Percentiles rank a stretch among this genome's conserved stretches.
phyloP scores from a whole-genome alignment of 2,329 filamentous ascomycete genomes.

The Stemphylium lycopersici region DNA sequence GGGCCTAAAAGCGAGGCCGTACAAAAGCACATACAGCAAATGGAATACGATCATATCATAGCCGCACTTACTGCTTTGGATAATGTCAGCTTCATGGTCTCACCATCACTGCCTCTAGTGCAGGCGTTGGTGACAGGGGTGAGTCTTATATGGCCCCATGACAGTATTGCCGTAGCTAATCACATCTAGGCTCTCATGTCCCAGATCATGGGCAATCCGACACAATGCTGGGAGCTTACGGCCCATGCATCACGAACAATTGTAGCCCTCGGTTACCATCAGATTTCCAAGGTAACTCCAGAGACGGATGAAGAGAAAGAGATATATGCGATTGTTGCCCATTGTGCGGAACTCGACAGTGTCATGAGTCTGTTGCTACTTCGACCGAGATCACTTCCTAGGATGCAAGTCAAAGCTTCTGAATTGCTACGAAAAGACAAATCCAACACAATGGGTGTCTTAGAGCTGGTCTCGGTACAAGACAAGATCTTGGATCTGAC shows the following conservation, averaged over 20 bases:
- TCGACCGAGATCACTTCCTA: conserved; percentile 38
- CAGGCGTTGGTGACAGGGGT: conserved; percentile 42
- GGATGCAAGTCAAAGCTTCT: conserved; percentile 31
- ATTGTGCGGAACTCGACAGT: conserved; percentile 42
- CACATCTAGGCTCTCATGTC: conserved; percentile 36
- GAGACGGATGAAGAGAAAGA: conserved; percentile 32
- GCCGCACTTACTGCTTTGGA: conserved; percentile 41
- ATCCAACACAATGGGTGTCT: conserved; percentile 32
- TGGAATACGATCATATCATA: conserved; percentile 36
- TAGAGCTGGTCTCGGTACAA: conserved; percentile 39
- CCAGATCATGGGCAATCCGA: conserved; percentile 44
- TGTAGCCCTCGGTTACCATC: conserved; percentile 41
- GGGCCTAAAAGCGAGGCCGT: conserved; percentile 30
- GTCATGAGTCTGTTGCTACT: conserved; percentile 39
- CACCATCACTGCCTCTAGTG: conserved; percentile 36
- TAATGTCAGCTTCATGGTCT: conserved; percentile 34
- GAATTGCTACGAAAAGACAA: conserved; percentile 32
- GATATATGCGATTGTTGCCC: conserved; percentile 36
- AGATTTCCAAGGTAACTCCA: conserved; percentile 19
- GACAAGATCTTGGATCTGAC: conserved; percentile 36
- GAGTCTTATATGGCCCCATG: conserved; percentile 5
- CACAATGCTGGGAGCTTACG: conserved; percentile 40
- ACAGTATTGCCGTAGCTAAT: background rate
- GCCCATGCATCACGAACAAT: conserved; percentile 41
- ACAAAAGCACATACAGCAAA: conserved; percentile 33